A percentile compares a stretch with the other conserved stretches of the same genome.
Evolutionary conservation across 1,139 yeast species (phyloP).

Genomic region (Yamadazyma mexicana): DNA sequence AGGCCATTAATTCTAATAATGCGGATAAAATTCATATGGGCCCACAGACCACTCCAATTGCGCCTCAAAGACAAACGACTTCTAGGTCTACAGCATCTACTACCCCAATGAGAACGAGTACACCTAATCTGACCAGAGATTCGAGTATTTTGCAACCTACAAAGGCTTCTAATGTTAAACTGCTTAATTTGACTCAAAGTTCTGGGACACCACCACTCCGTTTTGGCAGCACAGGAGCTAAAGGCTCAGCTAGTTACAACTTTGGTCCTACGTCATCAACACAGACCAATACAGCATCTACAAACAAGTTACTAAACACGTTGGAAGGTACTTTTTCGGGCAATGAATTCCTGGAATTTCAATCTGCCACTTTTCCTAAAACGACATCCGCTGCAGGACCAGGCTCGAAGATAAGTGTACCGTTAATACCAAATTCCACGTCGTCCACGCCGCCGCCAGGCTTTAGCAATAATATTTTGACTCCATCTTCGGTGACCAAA

Average conservation of each 20-base stretch:
- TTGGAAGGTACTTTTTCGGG: slow-evolving; percentile 14
- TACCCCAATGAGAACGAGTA: background rate
- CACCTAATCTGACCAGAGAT: background rate
- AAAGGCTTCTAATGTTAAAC: slow-evolving; percentile 7
- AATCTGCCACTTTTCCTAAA: slow-evolving; percentile 15
- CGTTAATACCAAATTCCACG: slow-evolving; percentile 4
- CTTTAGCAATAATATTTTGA: slow-evolving; percentile 10
- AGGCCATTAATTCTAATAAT: slow-evolving; percentile 29
- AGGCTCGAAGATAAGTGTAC: background rate
- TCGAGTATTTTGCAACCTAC: slow-evolving; percentile 14
- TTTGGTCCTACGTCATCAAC: too few species aligned
- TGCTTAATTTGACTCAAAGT: slow-evolving; percentile 8
- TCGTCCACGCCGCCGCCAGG: slow-evolving; percentile 14
- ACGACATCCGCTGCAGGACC: background rate
- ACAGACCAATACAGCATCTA: background rate
- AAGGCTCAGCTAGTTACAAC: background rate
- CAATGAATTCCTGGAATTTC: slow-evolving; percentile 19
- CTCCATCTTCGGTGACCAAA: slow-evolving; percentile 11
- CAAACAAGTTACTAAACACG: slow-evolving; percentile 9
- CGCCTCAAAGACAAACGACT: slow-evolving; percentile 8
- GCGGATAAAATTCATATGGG: slow-evolving; percentile 26
- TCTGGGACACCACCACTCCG: slow-evolving; percentile 6
- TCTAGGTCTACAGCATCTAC: slow-evolving; percentile 1
- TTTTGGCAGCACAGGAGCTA: slow-evolving; percentile 9
- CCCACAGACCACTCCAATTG: slow-evolving; percentile 21